Evolutionary conservation across 305 asterid genomes (phyloP).

Genomic region (Caryopteris hybrid): DNA sequence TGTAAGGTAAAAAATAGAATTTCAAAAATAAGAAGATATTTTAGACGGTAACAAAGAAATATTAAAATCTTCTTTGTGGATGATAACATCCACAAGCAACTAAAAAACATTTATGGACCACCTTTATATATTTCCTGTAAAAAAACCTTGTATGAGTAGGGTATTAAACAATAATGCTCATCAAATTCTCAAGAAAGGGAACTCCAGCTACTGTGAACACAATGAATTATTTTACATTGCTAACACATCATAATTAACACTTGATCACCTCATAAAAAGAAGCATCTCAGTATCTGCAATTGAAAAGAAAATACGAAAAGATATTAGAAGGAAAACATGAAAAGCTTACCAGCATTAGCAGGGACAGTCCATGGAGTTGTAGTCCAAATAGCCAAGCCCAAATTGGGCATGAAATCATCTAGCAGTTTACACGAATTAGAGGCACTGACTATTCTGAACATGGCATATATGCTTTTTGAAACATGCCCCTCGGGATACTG

Average conservation of each 20-base stretch:
- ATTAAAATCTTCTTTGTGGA: background rate
- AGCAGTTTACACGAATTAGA: constrained; percentile 48
- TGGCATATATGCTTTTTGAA: constrained; percentile 83
- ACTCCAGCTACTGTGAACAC: background rate
- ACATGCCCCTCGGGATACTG: constrained; percentile 99
- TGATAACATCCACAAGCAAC: background rate
- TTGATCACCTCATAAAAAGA: background rate
- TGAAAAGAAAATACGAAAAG: background rate
- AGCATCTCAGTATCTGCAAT: constrained; percentile 3
- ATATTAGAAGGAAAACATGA: constrained; percentile 1
- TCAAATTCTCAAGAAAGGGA: background rate
- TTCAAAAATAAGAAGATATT: background rate
- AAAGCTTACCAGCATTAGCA: constrained; percentile 83
- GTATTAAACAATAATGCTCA: background rate
- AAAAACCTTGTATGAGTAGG: background rate
- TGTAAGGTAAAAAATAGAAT: background rate
- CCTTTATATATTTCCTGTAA: background rate
- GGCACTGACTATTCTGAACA: constrained; percentile 59
- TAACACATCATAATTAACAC: constrained; percentile 1
- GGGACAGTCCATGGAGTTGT: constrained; percentile 99
- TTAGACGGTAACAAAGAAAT: background rate
- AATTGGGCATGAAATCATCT: constrained; percentile 62
- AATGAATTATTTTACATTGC: background rate
- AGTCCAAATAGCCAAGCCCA: constrained; percentile 93
- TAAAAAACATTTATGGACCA: background rate